A percentile compares a stretch with the other conserved stretches of the same genome.
Conservation (phyloP, 495 filamentous ascomycete genomes). For the Umbilicaria muhlenbergii region DNA sequence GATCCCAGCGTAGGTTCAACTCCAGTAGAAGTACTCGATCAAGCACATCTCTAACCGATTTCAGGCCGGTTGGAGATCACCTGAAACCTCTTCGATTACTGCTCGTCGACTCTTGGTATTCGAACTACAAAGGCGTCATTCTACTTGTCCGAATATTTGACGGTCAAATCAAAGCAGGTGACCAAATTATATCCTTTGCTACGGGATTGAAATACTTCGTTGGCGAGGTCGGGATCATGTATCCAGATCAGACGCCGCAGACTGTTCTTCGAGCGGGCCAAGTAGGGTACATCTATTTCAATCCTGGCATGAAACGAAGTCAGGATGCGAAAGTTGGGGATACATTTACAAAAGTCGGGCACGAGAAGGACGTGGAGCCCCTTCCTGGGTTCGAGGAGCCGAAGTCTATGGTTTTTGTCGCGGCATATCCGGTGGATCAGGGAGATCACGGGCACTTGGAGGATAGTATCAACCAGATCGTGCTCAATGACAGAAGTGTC, state of each 20-base stretch:
- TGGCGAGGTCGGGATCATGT: conserved; percentile 94
- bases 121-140: conserved; percentile 86
- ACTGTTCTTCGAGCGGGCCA: conserved; percentile 71
- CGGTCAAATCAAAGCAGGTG: conserved; percentile 65
- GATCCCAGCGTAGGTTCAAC: conserved; percentile 46
- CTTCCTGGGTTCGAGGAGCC: conserved; percentile 93
- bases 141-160: conserved; percentile 86
- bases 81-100: conserved; percentile 63
- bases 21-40: background rate
- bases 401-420: conserved; percentile 97
- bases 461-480: conserved; percentile 86
- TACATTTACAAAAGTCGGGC: conserved; percentile 77
- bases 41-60: background rate
- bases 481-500: conserved; percentile 89
- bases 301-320: conserved; percentile 92
- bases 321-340: conserved; percentile 93
- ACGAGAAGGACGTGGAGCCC: conserved; percentile 58
- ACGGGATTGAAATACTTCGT: conserved; percentile 79
- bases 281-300: conserved; percentile 92
- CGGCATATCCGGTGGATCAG: conserved; percentile 86
- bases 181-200: conserved; percentile 69
- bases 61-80: conserved; percentile 53
- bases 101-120: conserved; percentile 96
- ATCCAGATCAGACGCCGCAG: conserved; percentile 77
- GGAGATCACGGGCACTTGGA: conserved; percentile 73